These are phyloP conservation scores for Silene conica DNA, from an alignment of 148 eudicot genomes.

Conservation along the genomic window DNA sequence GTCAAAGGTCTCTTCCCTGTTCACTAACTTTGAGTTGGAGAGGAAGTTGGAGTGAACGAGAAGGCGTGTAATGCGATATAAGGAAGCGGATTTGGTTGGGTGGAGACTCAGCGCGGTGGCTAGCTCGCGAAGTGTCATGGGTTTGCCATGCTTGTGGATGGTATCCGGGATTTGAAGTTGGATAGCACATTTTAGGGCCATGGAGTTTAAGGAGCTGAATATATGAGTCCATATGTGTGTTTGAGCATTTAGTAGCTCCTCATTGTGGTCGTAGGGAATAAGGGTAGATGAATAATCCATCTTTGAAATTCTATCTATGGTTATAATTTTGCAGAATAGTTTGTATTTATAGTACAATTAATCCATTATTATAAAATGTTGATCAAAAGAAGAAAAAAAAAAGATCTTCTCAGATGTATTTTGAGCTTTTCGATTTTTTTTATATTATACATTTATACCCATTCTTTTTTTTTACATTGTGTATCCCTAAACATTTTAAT, in stretches of 20 bases:
- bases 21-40: no score
- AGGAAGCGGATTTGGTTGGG: conserved; percentile 8
- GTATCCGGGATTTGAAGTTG: conserved; percentile 30
- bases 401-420: no score
- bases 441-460: no score
- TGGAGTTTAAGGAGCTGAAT: conserved; percentile 20
- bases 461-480: no score
- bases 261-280: background rate
- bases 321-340: no score
- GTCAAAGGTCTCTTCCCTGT: no score
- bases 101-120: conserved; percentile 10
- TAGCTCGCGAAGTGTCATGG: conserved; percentile 1
- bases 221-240: conserved; percentile 28
- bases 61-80: conserved; percentile 26
- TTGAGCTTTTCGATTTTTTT: no score
- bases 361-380: no score
- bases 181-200: conserved; percentile 38
- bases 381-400: no score
- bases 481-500: no score
- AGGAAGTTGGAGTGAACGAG: conserved; percentile 20
- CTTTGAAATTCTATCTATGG: background rate
- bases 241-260: conserved; percentile 28
- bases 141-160: conserved; percentile 29
- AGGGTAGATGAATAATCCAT: background rate
- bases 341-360: no score